phyloP scores from a whole-genome alignment of 139 green algal species.

The Coccomyxa sp. region DNA sequence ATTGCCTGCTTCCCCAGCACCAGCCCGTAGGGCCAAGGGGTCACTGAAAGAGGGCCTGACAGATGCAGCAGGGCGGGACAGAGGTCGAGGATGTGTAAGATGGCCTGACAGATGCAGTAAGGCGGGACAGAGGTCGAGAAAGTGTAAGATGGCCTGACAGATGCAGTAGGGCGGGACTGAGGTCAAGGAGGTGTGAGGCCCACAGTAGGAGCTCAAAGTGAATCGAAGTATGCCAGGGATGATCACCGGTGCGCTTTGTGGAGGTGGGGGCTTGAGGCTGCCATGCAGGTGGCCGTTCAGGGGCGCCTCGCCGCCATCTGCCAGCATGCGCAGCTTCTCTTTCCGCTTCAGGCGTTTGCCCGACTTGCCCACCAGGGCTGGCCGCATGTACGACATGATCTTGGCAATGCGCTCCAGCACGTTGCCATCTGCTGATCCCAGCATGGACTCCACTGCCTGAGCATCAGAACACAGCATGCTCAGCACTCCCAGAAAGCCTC shows the following conservation, averaged over 20 bases:
- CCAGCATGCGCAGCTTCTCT: conserved; percentile 49
- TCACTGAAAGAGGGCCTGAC: neutral
- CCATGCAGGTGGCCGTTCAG: neutral
- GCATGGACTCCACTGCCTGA: conserved; percentile 28
- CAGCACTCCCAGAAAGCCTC: no score
- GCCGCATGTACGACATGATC: conserved; percentile 85
- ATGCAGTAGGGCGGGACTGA: neutral
- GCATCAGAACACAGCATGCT: no score
- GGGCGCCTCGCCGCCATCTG: conserved; percentile 3
- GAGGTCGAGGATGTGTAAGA: no score
- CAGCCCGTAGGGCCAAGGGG: neutral
- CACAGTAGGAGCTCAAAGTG: no score
- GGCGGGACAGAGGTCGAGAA: neutral
- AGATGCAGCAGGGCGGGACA: neutral
- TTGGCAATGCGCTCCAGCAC: conserved; percentile 78
- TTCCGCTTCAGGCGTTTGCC: conserved; percentile 71
- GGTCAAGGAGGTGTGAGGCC: no score
- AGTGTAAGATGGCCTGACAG: neutral
- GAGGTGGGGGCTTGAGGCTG: no score
- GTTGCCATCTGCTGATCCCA: conserved; percentile 41
- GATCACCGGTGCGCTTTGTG: no score
- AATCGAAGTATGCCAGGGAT: no score
- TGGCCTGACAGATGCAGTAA: neutral
- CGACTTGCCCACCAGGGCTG: conserved; percentile 37
- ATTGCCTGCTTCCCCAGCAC: neutral